Evolutionary conservation across 2,329 filamentous ascomycete genomes (phyloP).

Genomic region (Aspergillus sp.): DNA sequence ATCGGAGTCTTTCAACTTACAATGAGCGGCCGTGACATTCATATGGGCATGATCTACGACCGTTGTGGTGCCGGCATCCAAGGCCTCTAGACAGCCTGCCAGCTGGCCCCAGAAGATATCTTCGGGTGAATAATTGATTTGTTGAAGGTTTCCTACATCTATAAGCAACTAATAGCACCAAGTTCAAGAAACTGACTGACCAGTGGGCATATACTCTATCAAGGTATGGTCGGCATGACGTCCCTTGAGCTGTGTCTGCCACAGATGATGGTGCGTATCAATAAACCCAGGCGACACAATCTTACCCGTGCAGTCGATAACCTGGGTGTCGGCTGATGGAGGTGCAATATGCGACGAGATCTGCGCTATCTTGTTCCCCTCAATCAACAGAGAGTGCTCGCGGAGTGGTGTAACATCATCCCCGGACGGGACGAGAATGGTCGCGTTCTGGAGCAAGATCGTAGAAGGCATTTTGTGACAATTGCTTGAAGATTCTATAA

Average conservation of each 20-base stretch:
- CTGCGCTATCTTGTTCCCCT: conserved; percentile 23
- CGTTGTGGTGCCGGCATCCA: conserved; percentile 30
- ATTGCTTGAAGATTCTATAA: not conserved
- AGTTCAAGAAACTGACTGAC: not conserved
- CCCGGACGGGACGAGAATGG: conserved; percentile 18
- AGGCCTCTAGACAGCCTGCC: conserved; percentile 23
- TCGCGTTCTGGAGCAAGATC: conserved; percentile 24
- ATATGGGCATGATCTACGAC: conserved; percentile 39
- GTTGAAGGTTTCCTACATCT: conserved; percentile 21
- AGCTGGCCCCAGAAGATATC: conserved; percentile 52
- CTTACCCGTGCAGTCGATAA: conserved; percentile 45
- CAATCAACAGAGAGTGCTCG: conserved; percentile 21
- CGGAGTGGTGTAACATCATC: conserved; percentile 16
- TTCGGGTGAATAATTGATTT: conserved; percentile 35
- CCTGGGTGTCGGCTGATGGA: conserved; percentile 14
- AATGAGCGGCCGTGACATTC: conserved; percentile 29
- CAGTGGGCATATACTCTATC: conserved; percentile 40
- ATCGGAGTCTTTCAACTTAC: conserved; percentile 6
- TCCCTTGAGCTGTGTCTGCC: conserved; percentile 48
- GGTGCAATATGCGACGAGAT: conserved; percentile 20
- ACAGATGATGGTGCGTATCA: conserved; percentile 47
- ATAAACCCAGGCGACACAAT: conserved; percentile 39
- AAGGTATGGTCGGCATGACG: conserved; percentile 43
- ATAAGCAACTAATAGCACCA: not conserved
- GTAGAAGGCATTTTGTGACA: not conserved